A percentile compares a stretch with the other conserved stretches of the same genome.
phyloP scores from a whole-genome alignment of 306 rosid species.

The Mimosa pudica region DNA sequence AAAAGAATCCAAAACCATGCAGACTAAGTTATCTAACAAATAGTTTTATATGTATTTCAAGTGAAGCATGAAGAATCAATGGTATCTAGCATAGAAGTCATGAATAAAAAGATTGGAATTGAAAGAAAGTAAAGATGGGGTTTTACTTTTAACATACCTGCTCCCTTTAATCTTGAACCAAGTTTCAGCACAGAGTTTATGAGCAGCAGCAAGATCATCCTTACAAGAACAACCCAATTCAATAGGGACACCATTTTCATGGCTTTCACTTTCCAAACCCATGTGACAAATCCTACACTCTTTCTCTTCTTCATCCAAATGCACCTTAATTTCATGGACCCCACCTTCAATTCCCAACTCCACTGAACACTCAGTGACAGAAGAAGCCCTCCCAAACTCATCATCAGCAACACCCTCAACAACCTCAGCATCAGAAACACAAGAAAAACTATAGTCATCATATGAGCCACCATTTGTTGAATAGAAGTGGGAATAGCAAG shows the following conservation, averaged over 20 bases:
- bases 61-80: conserved; percentile 4
- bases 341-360: conserved; percentile 60
- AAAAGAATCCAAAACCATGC: conserved; percentile 13
- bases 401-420: conserved; percentile 32
- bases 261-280: conserved; percentile 95
- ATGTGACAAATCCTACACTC: conserved; percentile 96
- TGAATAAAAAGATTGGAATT: neutral
- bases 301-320: conserved; percentile 74
- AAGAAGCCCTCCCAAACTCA: conserved; percentile 67
- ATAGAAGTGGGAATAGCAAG: conserved; percentile 81
- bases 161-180: conserved; percentile 98
- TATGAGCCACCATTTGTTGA: conserved; percentile 88
- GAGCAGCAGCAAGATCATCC: conserved; percentile 90
- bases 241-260: conserved; percentile 80
- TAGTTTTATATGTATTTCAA: neutral
- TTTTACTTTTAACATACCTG: conserved; percentile 68
- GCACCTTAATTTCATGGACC: conserved; percentile 76
- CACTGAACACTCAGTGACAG: conserved; percentile 70
- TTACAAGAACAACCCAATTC: conserved; percentile 96
- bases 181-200: conserved; percentile 87
- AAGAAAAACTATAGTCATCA: conserved; percentile 72
- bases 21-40: neutral
- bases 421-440: conserved; percentile 61
- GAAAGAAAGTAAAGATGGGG: conserved; percentile 28
- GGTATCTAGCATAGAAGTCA: conserved; percentile 8